Evolutionary conservation across 768 basidiomycete genomes (phyloP), one percentile per base, ranked within the genome.

Genomic region (Boletus pseudo-olivaceus): DNA sequence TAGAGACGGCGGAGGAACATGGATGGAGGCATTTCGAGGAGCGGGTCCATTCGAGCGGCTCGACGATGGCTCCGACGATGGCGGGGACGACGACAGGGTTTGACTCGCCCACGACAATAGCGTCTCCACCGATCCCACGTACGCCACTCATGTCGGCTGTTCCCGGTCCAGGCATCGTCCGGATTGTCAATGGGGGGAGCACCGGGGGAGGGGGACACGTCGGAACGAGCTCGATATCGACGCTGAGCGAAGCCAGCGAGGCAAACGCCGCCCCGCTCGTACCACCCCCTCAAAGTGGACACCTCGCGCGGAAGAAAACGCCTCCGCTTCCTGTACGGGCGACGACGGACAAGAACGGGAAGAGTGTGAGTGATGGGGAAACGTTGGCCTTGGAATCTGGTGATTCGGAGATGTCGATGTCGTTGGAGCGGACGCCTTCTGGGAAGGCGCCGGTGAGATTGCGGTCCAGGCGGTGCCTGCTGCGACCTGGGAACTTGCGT

Each of bases 391-490:
- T 45, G 20, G 60, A 43, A 20, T 81, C 81, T n/a, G 58, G 56
- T 7, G 62, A 49, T 55, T 82, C 81, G 15, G 79, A 81, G 35
- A 57, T 69, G n/a, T 66, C 66, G 35, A 56, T 70, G 17, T 66
- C 66, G 14, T 61, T 64, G 44, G 56, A 62, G 7, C 59, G 44
- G 32, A 61, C 71, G 12, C 75, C 74, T 4, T 65, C 72, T 17
- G 68, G 74, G 35, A 71, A 64, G 33, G 74, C 67, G 43, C 68
- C 79, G 9, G 30, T 49, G 7, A 78, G 78, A 42, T 53, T 82
- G n/a, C 79, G 83, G 23, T 72, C 80, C 5, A 87, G 81, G 66
- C 79, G 82, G 17, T 67, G 79, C 53, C 59, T 71, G 34, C 60
- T 72, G 14, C 75, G 78, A 14, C 78, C 81, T 19, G 72, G 75